Evolutionary conservation across 768 basidiomycete genomes (phyloP).

Genomic region (Pleurotus eryngii): DNA sequence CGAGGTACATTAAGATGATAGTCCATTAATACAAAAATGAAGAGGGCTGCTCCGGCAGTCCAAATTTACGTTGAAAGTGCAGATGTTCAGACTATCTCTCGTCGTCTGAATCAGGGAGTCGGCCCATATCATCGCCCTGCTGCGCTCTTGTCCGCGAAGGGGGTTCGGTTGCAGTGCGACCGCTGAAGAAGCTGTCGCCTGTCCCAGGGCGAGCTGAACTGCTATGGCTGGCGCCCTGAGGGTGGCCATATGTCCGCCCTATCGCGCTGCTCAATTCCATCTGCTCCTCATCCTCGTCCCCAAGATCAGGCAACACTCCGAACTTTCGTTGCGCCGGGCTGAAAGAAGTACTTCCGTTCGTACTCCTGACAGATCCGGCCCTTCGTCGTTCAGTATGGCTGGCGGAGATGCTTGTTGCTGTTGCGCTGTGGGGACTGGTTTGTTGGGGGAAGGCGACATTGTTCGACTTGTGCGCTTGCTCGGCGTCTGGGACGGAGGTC

Average conservation of each 20-base stretch:
- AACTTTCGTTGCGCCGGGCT: not conserved
- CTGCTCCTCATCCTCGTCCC: conserved; percentile 3
- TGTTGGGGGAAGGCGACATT: not conserved
- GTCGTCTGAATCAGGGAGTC: conserved; percentile 3
- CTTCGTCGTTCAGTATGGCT: conserved; percentile 1
- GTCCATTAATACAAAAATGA: not conserved
- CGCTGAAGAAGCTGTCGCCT: not conserved
- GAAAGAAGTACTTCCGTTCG: not conserved
- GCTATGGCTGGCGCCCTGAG: not conserved
- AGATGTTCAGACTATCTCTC: not conserved
- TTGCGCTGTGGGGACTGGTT: not conserved
- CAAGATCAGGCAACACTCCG: conserved; percentile 2
- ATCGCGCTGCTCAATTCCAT: not conserved
- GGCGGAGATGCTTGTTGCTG: not conserved
- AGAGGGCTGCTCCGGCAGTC: not conserved
- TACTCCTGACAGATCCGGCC: not conserved
- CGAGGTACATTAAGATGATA: too few species aligned
- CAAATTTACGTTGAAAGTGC: not conserved
- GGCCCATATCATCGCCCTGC: not conserved
- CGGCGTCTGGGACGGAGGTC: not conserved
- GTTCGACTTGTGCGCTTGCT: not conserved
- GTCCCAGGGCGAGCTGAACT: not conserved
- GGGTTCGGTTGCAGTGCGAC: not conserved
- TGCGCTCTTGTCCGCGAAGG: not conserved
- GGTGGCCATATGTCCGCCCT: not conserved